Percentiles rank a stretch among this genome's conserved stretches.
Conservation (phyloP, 2,329 filamentous ascomycete species). For the Pestalotiopsis sp. region DNA sequence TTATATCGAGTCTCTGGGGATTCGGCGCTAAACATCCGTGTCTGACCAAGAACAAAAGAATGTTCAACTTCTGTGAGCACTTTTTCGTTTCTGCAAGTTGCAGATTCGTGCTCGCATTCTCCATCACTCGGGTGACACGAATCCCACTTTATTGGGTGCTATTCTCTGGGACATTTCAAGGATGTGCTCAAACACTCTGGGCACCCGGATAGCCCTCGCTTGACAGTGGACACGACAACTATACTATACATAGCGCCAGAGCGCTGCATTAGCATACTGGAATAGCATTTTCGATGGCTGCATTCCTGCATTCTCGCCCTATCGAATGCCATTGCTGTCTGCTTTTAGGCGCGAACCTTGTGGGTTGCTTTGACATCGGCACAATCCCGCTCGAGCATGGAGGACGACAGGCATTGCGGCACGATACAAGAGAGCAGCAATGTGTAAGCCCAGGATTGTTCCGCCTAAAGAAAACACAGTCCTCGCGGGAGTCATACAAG, state of each 20-base stretch:
- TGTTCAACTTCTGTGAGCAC: not conserved
- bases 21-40: not conserved
- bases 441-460: not conserved
- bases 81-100: not conserved
- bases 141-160: not conserved
- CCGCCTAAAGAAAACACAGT: not conserved
- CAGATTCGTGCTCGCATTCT: not conserved
- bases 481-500: not conserved
- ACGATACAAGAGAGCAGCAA: not conserved
- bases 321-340: not conserved
- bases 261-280: not conserved
- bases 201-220: not conserved
- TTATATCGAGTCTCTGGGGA: not conserved
- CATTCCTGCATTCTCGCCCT: not conserved
- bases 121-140: not conserved
- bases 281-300: not conserved
- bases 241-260: not conserved
- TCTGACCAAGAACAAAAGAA: not conserved
- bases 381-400: conserved; percentile 2
- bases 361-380: conserved; percentile 5
- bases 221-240: not conserved
- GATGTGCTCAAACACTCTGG: not conserved
- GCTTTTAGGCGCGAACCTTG: conserved; percentile 2
- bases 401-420: not conserved
- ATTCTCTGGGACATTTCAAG: not conserved